Evolutionary conservation across 2,329 filamentous ascomycete species (phyloP).

Genomic region (Lachnum nothofagi): DNA sequence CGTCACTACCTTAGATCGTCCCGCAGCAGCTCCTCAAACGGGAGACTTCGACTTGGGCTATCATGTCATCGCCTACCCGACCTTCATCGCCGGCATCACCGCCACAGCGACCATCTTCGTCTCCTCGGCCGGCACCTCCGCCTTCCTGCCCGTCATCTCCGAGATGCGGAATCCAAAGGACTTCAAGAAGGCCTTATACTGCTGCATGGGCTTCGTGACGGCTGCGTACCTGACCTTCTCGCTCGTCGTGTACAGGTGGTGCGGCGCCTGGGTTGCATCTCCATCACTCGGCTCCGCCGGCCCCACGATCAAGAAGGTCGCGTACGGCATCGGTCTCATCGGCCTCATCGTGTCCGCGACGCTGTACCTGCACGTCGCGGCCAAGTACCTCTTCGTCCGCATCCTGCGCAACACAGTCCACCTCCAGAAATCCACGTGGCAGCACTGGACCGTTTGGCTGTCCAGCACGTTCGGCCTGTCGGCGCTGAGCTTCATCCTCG

Average conservation of each 20-base stretch:
- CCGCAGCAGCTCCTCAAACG: slow-evolving; percentile 54
- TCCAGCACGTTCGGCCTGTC: slow-evolving; percentile 40
- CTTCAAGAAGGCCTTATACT: slow-evolving; percentile 55
- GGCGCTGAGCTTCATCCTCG: slow-evolving; percentile 45
- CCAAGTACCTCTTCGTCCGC: slow-evolving; percentile 53
- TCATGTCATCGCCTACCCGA: slow-evolving; percentile 49
- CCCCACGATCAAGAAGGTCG: slow-evolving; percentile 53
- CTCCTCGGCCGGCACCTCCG: slow-evolving; percentile 53
- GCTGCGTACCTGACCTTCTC: slow-evolving; percentile 54
- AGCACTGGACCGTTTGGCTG: slow-evolving; percentile 50
- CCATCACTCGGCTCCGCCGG: slow-evolving; percentile 59
- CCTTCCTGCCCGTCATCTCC: slow-evolving; percentile 59
- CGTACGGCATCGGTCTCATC: slow-evolving; percentile 54
- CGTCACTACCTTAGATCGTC: slow-evolving; percentile 52
- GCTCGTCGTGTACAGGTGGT: slow-evolving; percentile 51
- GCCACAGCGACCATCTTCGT: slow-evolving; percentile 56
- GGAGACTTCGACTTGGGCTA: slow-evolving; percentile 58
- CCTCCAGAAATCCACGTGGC: slow-evolving; percentile 45
- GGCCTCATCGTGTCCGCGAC: slow-evolving; percentile 46
- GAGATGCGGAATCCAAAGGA: slow-evolving; percentile 58
- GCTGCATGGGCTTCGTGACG: slow-evolving; percentile 54
- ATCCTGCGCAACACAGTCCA: slow-evolving; percentile 47
- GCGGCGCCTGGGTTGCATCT: slow-evolving; percentile 57
- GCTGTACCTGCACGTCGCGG: slow-evolving; percentile 42
- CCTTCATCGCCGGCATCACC: slow-evolving; percentile 54